phyloP scores from a whole-genome alignment of 2,329 filamentous ascomycete species.

The Myriosclerotinia curreyana region DNA sequence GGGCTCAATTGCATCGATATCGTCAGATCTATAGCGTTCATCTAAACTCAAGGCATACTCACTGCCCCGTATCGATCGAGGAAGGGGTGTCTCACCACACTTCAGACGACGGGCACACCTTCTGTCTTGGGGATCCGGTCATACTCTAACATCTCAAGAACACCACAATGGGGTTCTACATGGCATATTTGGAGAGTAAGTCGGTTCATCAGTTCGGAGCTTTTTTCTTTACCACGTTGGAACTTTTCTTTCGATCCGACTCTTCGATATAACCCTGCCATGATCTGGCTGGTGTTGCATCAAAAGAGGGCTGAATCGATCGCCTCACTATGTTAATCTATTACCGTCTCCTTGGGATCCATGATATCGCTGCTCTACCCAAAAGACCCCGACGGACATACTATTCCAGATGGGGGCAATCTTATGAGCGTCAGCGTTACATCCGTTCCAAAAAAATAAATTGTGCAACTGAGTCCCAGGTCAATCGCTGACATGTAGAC shows the following conservation, averaged over 20 bases:
- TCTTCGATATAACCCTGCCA: constrained; percentile 20
- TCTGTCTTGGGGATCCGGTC: constrained; percentile 30
- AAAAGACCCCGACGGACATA: constrained; percentile 2
- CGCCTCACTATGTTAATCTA: constrained; percentile 15
- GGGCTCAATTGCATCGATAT: constrained; percentile 53
- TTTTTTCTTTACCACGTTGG: constrained; percentile 28
- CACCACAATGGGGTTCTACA: constrained; percentile 61
- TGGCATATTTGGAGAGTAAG: constrained; percentile 45
- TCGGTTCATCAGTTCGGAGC: constrained; percentile 32
- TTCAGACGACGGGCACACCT: constrained; percentile 27
- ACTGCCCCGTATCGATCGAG: constrained; percentile 32
- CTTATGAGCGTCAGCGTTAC: constrained; percentile 15
- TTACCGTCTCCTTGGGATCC: constrained; percentile 16
- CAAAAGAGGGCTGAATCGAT: constrained; percentile 20
- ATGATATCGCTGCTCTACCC: constrained; percentile 13
- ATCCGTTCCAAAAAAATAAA: constrained; percentile 8
- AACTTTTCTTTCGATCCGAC: constrained; percentile 29
- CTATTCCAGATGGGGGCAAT: constrained; percentile 17
- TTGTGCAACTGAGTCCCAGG: constrained; percentile 25
- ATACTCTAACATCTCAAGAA: constrained; percentile 26
- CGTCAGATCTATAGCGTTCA: constrained; percentile 26
- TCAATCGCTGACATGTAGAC: constrained; percentile 37
- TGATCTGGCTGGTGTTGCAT: constrained; percentile 14
- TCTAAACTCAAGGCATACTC: constrained; percentile 23
- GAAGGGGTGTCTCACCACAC: constrained; percentile 34